A percentile compares a stretch with the other conserved stretches of the same genome.
These are phyloP conservation scores for Coniochaeta prunicola DNA, from an alignment of 2,329 filamentous ascomycete genomes.

Conservation along the genomic window DNA sequence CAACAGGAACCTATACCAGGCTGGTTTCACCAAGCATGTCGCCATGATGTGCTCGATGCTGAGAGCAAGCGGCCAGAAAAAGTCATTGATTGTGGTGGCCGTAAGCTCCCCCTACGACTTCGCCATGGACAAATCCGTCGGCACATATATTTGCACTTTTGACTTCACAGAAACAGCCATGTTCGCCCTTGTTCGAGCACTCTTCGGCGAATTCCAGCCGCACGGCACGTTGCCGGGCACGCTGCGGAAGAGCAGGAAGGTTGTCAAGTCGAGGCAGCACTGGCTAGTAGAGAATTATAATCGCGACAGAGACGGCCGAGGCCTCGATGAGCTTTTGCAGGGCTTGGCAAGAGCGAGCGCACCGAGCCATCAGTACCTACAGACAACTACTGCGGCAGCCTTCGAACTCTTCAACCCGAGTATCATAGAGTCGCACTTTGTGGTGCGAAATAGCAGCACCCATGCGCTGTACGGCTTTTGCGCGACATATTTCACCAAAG, in stretches of 20 bases:
- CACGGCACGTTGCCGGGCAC: slow-evolving; percentile 61
- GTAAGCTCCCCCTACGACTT: slow-evolving; percentile 97
- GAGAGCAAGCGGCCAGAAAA: slow-evolving; percentile 70
- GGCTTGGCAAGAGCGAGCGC: slow-evolving; percentile 60
- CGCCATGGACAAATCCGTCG: slow-evolving; percentile 82
- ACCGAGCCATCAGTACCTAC: slow-evolving; percentile 62
- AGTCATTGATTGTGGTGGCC: slow-evolving; percentile 82
- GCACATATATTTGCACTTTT: slow-evolving; percentile 91
- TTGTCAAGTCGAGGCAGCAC: slow-evolving; percentile 82
- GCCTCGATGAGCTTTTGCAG: slow-evolving; percentile 68
- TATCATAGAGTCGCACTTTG: slow-evolving; percentile 78
- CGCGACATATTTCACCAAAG: slow-evolving; percentile 73
- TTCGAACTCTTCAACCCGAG: slow-evolving; percentile 67
- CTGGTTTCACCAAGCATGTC: slow-evolving; percentile 92
- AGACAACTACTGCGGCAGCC: slow-evolving; percentile 61
- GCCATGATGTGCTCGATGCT: slow-evolving; percentile 91
- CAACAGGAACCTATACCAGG: slow-evolving; percentile 87
- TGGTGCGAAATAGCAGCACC: slow-evolving; percentile 89
- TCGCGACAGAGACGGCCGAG: slow-evolving; percentile 65
- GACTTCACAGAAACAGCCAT: slow-evolving; percentile 93
- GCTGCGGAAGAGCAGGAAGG: slow-evolving; percentile 78
- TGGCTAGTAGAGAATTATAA: slow-evolving; percentile 93
- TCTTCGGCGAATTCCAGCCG: slow-evolving; percentile 68
- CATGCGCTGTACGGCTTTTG: slow-evolving; percentile 88
- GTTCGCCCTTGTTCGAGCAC: slow-evolving; percentile 71